phyloP scores from a whole-genome alignment of 2,329 filamentous ascomycete genomes.

The Aaosphaeria pasadenensis region DNA sequence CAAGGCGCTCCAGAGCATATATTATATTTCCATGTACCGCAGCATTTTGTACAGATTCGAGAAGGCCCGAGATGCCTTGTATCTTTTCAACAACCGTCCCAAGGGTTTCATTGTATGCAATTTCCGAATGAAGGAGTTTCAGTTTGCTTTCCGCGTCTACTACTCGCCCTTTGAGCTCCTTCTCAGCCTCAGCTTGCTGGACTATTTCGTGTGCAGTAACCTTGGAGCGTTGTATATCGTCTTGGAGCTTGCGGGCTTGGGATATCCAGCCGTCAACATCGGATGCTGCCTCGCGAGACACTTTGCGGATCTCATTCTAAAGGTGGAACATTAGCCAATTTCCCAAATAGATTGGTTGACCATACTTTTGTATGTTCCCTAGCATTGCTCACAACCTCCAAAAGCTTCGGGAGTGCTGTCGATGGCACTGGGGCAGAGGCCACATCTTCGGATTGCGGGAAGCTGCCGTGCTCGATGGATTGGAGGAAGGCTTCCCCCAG shows the following conservation, averaged over 20 bases:
- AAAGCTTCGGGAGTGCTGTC: slow-evolving; percentile 47
- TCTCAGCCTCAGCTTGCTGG: slow-evolving; percentile 68
- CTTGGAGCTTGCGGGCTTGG: slow-evolving; percentile 79
- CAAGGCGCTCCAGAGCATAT: slow-evolving; percentile 48
- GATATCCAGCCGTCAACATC: slow-evolving; percentile 84
- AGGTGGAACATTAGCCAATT: not conserved
- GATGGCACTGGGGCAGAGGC: slow-evolving; percentile 52
- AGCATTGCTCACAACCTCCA: slow-evolving; percentile 51
- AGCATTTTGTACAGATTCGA: slow-evolving; percentile 47
- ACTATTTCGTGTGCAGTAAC: slow-evolving; percentile 78
- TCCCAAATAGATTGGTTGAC: not conserved
- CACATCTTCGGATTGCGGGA: slow-evolving; percentile 56
- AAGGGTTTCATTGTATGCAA: slow-evolving; percentile 57
- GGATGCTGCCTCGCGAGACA: slow-evolving; percentile 73
- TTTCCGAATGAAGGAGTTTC: slow-evolving; percentile 55
- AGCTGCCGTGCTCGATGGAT: slow-evolving; percentile 57
- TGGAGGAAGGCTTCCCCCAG: slow-evolving; percentile 62
- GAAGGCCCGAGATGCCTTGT: slow-evolving; percentile 46
- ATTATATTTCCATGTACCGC: slow-evolving; percentile 45
- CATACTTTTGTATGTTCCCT: slow-evolving; percentile 53
- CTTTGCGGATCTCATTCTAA: slow-evolving; percentile 67
- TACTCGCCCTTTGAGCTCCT: slow-evolving; percentile 60
- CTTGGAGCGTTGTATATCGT: slow-evolving; percentile 79
- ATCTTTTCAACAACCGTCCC: slow-evolving; percentile 50
- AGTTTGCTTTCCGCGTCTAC: slow-evolving; percentile 59